Evolutionary conservation across 371 early-diverging fungal species (phyloP).

Genomic region (Mucor irregularis): DNA sequence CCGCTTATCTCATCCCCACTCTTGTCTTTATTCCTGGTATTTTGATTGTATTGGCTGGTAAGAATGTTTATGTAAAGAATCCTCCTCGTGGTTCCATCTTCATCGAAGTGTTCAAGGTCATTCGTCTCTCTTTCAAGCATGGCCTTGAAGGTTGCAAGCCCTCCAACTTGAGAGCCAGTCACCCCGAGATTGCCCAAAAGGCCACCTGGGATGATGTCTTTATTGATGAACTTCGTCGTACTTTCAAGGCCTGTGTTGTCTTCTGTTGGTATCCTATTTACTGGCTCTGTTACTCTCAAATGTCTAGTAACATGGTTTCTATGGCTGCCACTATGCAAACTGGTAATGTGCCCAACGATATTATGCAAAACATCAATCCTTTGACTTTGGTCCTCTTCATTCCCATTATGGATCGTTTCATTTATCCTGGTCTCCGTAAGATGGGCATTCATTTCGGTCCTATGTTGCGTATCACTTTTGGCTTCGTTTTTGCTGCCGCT

Average conservation of each 20-base stretch:
- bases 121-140: conserved; percentile 31
- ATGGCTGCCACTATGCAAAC: conserved; percentile 71
- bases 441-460: conserved; percentile 69
- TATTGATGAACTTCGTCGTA: conserved; percentile 67
- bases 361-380: conserved; percentile 67
- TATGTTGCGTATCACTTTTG: conserved; percentile 69
- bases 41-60: conserved; percentile 57
- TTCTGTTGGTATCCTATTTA: conserved; percentile 76
- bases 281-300: conserved; percentile 80
- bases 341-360: conserved; percentile 67
- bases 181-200: conserved; percentile 35
- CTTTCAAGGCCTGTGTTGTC: conserved; percentile 69
- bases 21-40: conserved; percentile 70
- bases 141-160: conserved; percentile 48
- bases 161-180: conserved; percentile 19
- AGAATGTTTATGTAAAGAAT: conserved; percentile 56
- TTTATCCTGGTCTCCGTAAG: conserved; percentile 71
- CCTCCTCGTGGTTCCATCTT: conserved; percentile 66
- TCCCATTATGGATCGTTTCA: conserved; percentile 67
- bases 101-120: conserved; percentile 42
- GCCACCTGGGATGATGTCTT: conserved; percentile 74
- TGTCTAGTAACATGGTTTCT: conserved; percentile 74
- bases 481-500: conserved; percentile 64
- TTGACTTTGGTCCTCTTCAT: conserved; percentile 68
- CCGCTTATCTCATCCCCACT: conserved; percentile 71